Base-by-base conservation (phyloP, 2,329 filamentous ascomycete genomes). In the Didymella pinodella region DNA sequence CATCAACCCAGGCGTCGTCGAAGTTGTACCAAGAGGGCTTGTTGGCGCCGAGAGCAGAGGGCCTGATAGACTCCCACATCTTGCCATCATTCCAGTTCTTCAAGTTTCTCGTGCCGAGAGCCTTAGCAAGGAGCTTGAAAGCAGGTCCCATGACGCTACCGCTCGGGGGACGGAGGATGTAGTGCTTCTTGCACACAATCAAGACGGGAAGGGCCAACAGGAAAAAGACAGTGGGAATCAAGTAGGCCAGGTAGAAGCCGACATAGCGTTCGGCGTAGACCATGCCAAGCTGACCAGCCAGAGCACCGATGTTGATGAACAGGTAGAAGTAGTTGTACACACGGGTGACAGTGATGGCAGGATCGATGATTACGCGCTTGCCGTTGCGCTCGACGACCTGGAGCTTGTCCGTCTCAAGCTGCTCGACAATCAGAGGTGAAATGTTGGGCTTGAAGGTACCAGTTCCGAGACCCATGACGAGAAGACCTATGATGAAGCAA, bases 1-100 rank as follows among this genome's bases (percentile, higher is more conserved):
- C 89, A 55, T 92, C 90, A n/a, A 93, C 90, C 89, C 89, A 93
- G 61, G 86, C 85, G 65, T 93, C 90, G 62, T 93, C 90, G 67
- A 91, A 93, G 0, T 86, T 90, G 87, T 91, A 91, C 90, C 90
- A 92, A 0, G 64, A 51, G 0, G 89, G 89, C 55, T 85, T 85
- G 63, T 82, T 73, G 0, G 76, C 75, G 6, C 83, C 78, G 6
- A 90, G 79, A 38, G 79, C 79, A 65, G 87, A 90, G 3, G 89
- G 89, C 77, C 89, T 90, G 56, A 85, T 84, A 1, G 77, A 69
- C n/a, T 89, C 83, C 86, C 88, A 91, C 76, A 89, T 82, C 12
- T 79, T 81, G 16, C 81, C 81, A 47, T 83, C 79, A 55, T 84
- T 80, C 70, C 86, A 79, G 63, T 84, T 82, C 67, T 78, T 83